These are phyloP conservation scores for Chaetomium cochliodes DNA, from an alignment of 495 filamentous ascomycete species.

Conservation along the genomic window DNA sequence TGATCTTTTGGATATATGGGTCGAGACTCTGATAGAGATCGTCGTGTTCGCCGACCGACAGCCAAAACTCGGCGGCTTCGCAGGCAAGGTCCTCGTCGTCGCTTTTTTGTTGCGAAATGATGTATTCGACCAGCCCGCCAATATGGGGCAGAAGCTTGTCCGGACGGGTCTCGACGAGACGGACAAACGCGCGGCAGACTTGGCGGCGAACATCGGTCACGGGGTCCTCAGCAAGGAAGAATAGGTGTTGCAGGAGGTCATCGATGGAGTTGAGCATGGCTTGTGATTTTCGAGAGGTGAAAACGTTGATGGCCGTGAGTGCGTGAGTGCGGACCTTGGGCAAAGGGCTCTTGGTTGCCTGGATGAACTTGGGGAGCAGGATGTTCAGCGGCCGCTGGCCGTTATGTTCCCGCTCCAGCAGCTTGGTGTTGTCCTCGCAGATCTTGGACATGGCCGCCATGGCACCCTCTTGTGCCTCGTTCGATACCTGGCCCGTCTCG, in stretches of 20 bases:
- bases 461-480: slow-evolving; percentile 81
- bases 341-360: slow-evolving; percentile 72
- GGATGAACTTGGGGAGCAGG: slow-evolving; percentile 86
- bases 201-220: slow-evolving; percentile 79
- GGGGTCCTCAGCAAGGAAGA: slow-evolving; percentile 71
- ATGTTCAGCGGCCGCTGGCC: slow-evolving; percentile 83
- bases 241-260: slow-evolving; percentile 73
- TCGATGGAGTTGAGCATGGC: slow-evolving; percentile 75
- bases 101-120: slow-evolving; percentile 81
- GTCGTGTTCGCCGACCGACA: slow-evolving; percentile 85
- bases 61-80: slow-evolving; percentile 97
- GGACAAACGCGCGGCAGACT: slow-evolving; percentile 90
- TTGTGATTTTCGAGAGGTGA: slow-evolving; percentile 77
- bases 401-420: slow-evolving; percentile 80
- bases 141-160: slow-evolving; percentile 89
- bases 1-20: slow-evolving; percentile 78
- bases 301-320: slow-evolving; percentile 83
- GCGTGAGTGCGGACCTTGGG: slow-evolving; percentile 75
- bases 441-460: slow-evolving; percentile 92
- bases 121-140: slow-evolving; percentile 86
- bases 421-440: slow-evolving; percentile 90
- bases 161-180: slow-evolving; percentile 85
- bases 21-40: slow-evolving; percentile 68
- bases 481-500: slow-evolving; percentile 60
- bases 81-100: slow-evolving; percentile 89